Conservation (phyloP, 2,329 filamentous ascomycete species). For the Ceratocystis huliohia region DNA sequence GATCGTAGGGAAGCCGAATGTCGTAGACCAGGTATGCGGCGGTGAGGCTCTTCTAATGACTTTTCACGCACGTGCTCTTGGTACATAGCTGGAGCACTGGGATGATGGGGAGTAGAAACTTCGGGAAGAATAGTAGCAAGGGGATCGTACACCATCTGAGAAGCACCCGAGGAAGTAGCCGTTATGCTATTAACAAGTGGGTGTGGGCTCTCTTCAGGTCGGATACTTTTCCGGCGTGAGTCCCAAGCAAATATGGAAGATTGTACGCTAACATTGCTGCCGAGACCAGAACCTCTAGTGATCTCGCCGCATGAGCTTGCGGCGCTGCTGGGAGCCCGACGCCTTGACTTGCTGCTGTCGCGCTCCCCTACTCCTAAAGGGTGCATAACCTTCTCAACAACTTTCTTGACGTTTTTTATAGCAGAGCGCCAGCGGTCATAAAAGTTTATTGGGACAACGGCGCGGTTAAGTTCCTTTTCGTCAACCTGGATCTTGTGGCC, state of each 20-base stretch:
- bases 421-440: conserved; percentile 73
- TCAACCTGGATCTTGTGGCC: conserved; percentile 87
- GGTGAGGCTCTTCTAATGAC: conserved; percentile 18
- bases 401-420: conserved; percentile 60
- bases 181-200: conserved; percentile 23
- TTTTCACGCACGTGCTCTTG: conserved; percentile 19
- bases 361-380: conserved; percentile 40
- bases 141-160: conserved; percentile 30
- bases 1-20: conserved; percentile 18
- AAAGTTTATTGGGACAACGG: conserved; percentile 79
- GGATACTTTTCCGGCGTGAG: conserved; percentile 38
- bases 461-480: conserved; percentile 74
- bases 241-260: conserved; percentile 33
- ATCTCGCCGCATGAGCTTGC: conserved; percentile 51
- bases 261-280: conserved; percentile 4
- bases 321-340: conserved; percentile 48
- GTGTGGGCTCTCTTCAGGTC: conserved; percentile 32
- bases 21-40: conserved; percentile 8
- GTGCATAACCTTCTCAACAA: conserved; percentile 51
- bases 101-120: conserved; percentile 15
- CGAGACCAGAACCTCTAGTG: conserved; percentile 24
- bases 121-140: conserved; percentile 30
- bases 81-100: conserved; percentile 16
- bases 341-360: conserved; percentile 40
- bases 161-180: background rate